Percentiles rank a stretch among this genome's conserved stretches.
These are phyloP conservation scores for Wickerhamomyces silvicola DNA, from an alignment of 805 yeast species.

Conservation along the genomic window DNA sequence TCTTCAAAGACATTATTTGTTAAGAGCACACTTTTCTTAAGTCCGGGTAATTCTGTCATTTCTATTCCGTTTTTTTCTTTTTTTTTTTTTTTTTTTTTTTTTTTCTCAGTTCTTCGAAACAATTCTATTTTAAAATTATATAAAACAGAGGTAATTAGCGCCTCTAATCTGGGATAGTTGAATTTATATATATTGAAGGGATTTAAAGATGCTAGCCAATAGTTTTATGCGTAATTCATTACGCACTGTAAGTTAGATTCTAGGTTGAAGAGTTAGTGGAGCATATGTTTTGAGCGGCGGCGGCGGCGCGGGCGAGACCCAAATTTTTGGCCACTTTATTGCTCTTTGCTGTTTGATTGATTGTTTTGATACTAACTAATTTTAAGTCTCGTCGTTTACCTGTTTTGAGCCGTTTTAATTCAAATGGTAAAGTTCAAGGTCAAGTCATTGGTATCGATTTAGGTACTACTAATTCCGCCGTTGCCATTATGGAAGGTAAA, in stretches of 20 bases:
- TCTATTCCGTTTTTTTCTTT: no score
- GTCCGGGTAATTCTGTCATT: no score
- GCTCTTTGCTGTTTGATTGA: not conserved
- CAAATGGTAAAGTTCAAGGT: slow-evolving; percentile 39
- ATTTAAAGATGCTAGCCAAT: slow-evolving; percentile 20
- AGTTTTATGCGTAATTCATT: slow-evolving; percentile 19
- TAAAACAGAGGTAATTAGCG: no score
- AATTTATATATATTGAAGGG: not conserved
- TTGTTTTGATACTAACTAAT: slow-evolving; percentile 10
- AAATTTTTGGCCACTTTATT: not conserved
- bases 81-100: no score
- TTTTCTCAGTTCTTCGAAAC: no score
- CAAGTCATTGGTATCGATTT: slow-evolving; percentile 73
- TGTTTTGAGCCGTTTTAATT: slow-evolving; percentile 37
- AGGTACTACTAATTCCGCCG: slow-evolving; percentile 89
- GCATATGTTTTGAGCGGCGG: no score
- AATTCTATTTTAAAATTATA: no score
- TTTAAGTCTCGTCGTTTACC: slow-evolving; percentile 21
- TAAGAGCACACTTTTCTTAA: no score
- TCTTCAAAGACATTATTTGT: no score
- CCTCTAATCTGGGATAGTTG: no score
- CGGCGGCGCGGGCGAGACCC: no score
- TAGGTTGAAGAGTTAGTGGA: not conserved
- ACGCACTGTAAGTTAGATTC: slow-evolving; percentile 18
- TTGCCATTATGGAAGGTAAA: slow-evolving; percentile 42